Evolutionary conservation across 371 early-diverging fungal species (phyloP).

Genomic region (Batrachochytrium dendrobatidis): DNA sequence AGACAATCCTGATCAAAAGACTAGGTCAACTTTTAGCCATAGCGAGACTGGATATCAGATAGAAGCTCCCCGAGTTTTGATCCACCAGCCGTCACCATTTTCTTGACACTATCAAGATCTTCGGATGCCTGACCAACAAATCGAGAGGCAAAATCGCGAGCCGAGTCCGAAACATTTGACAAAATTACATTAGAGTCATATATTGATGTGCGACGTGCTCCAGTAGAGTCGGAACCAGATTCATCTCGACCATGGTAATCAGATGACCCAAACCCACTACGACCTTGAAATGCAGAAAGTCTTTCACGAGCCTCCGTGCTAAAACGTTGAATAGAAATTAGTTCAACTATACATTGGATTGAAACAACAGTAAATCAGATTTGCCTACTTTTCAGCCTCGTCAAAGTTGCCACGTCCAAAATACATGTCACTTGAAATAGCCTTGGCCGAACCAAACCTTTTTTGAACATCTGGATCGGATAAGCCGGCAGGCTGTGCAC

Average conservation of each 20-base stretch:
- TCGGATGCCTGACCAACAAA: constrained; percentile 67
- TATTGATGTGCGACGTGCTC: not conserved
- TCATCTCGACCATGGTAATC: constrained; percentile 77
- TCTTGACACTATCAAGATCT: constrained; percentile 64
- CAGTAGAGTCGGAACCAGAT: constrained; percentile 6
- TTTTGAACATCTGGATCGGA: constrained; percentile 30
- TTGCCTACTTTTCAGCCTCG: not conserved
- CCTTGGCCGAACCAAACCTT: constrained; percentile 65
- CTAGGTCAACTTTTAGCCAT: too few species aligned
- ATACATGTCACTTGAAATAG: constrained; percentile 83
- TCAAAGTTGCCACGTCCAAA: constrained; percentile 72
- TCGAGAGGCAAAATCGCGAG: constrained; percentile 57
- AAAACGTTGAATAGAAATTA: not conserved
- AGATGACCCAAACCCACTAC: constrained; percentile 66
- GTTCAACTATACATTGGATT: not conserved
- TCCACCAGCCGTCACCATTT: constrained; percentile 60
- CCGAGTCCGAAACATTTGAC: constrained; percentile 34
- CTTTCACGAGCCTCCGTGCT: constrained; percentile 57
- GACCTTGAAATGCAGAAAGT: constrained; percentile 63
- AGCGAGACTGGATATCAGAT: constrained; percentile 35
- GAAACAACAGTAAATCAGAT: not conserved
- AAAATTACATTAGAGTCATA: constrained; percentile 34
- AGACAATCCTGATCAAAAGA: too few species aligned
- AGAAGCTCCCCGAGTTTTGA: constrained; percentile 36
- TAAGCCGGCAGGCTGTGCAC: not conserved